These are phyloP conservation scores for Daedaleopsis nitida DNA, from an alignment of 768 basidiomycete species.

Conservation along the genomic window DNA sequence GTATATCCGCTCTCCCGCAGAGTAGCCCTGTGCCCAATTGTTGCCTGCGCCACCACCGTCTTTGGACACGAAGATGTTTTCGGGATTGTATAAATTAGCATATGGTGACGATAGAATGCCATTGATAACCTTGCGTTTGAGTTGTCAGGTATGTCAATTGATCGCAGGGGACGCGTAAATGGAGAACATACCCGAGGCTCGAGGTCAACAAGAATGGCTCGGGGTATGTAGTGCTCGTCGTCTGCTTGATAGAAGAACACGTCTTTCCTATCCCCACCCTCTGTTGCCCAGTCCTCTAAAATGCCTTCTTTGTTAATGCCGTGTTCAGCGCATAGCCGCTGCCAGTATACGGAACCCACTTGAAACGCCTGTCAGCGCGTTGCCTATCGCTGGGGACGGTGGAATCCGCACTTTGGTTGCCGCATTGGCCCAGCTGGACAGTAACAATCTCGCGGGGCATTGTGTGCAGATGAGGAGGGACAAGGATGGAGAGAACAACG, in stretches of 20 bases:
- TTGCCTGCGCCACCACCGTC: slow-evolving; percentile 99
- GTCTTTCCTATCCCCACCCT: slow-evolving; percentile 95
- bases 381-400: slow-evolving; percentile 17
- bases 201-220: slow-evolving; percentile 93
- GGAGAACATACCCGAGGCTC: slow-evolving; percentile 80
- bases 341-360: slow-evolving; percentile 99
- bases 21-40: slow-evolving; percentile 97
- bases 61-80: slow-evolving; percentile 95
- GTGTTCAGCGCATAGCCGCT: slow-evolving; percentile 96
- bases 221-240: slow-evolving; percentile 98
- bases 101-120: slow-evolving; percentile 89
- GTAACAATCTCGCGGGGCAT: slow-evolving; percentile 89
- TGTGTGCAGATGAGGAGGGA: background rate
- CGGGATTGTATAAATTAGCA: slow-evolving; percentile 93
- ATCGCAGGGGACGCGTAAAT: background rate
- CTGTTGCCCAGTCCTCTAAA: slow-evolving; percentile 95
- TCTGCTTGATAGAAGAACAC: slow-evolving; percentile 99
- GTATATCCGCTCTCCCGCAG: slow-evolving; percentile 86
- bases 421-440: slow-evolving; percentile 87
- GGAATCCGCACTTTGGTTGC: slow-evolving; percentile 76
- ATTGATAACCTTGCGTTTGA: slow-evolving; percentile 79
- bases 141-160: background rate
- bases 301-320: slow-evolving; percentile 96
- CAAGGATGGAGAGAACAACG: slow-evolving; percentile 4
- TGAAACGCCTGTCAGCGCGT: slow-evolving; percentile 23